A percentile compares a stretch with the other conserved stretches of the same genome.
phyloP scores from a whole-genome alignment of 306 rosid genomes.

The Vachellia collinsii region DNA sequence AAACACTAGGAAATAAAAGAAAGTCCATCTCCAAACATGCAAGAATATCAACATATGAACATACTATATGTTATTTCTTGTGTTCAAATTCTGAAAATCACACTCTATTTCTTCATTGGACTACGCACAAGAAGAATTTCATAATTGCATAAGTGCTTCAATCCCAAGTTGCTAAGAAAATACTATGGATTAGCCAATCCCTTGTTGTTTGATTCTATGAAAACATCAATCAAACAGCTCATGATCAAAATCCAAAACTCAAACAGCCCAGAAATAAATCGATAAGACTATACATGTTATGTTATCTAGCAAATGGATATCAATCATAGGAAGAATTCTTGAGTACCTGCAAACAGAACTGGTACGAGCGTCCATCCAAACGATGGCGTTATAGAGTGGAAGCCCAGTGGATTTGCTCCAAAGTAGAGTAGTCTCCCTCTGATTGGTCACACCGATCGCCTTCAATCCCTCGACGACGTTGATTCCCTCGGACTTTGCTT shows the following conservation, averaged over 20 bases:
- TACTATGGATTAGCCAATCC: background rate
- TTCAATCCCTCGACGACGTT: conserved; percentile 70
- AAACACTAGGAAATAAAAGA: background rate
- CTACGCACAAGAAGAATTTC: background rate
- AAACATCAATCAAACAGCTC: no score
- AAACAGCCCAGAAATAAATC: background rate
- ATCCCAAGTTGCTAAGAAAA: background rate
- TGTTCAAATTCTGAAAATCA: background rate
- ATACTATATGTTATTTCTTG: background rate
- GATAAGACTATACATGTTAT: background rate
- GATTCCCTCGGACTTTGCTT: conserved; percentile 74
- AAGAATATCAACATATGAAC: no score
- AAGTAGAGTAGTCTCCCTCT: conserved; percentile 83
- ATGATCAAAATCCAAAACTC: no score
- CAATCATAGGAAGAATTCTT: background rate
- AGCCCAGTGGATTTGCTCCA: conserved; percentile 94
- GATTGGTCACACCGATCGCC: conserved; percentile 92
- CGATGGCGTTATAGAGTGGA: conserved; percentile 87
- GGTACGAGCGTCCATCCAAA: conserved; percentile 98
- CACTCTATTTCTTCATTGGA: background rate
- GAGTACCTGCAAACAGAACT: conserved; percentile 78
- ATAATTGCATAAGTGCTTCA: background rate
- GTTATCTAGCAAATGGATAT: background rate
- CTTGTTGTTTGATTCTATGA: background rate
- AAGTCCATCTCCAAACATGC: conserved; percentile 4